A percentile compares a stretch with the other conserved stretches of the same genome.
These are phyloP conservation scores for Agrocybe pediades DNA, from an alignment of 768 basidiomycete species.

Conservation along the genomic window DNA sequence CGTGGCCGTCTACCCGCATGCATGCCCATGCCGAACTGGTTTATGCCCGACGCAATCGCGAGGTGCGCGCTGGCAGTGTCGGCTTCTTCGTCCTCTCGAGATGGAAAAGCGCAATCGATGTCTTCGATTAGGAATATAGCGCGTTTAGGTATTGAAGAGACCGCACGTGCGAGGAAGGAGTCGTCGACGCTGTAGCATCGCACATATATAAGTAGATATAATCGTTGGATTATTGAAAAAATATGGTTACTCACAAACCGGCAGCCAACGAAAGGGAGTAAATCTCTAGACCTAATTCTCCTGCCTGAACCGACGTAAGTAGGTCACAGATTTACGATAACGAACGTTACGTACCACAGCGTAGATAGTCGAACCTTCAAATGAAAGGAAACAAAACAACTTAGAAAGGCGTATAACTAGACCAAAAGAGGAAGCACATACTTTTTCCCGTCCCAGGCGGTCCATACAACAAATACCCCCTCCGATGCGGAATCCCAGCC, in stretches of 20 bases:
- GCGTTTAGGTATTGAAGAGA: constrained; percentile 48
- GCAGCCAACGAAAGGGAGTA: constrained; percentile 61
- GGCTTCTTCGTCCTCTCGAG: constrained; percentile 35
- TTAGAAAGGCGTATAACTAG: constrained; percentile 4
- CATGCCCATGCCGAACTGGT: not conserved
- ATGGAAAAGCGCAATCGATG: constrained; percentile 60
- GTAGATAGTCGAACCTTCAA: constrained; percentile 53
- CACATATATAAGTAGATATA: constrained; percentile 6
- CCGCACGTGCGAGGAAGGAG: constrained; percentile 44
- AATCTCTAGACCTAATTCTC: constrained; percentile 83
- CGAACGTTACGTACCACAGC: constrained; percentile 59
- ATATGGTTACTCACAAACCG: constrained; percentile 35
- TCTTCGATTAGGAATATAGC: constrained; percentile 63
- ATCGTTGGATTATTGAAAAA: not conserved
- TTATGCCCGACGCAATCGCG: constrained; percentile 2
- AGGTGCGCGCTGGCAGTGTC: not conserved
- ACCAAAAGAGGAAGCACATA: constrained; percentile 27
- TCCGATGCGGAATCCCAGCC: constrained; percentile 57
- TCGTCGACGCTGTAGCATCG: constrained; percentile 52
- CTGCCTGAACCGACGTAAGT: constrained; percentile 22
- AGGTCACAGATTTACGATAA: not conserved
- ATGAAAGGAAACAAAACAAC: too few species aligned
- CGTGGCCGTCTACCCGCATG: constrained; percentile 12
- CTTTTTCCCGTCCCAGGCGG: constrained; percentile 68
- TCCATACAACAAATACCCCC: constrained; percentile 59